Evolutionary conservation across 345 rosid genomes (phyloP).

Genomic region (Aquilaria malaccensis): DNA sequence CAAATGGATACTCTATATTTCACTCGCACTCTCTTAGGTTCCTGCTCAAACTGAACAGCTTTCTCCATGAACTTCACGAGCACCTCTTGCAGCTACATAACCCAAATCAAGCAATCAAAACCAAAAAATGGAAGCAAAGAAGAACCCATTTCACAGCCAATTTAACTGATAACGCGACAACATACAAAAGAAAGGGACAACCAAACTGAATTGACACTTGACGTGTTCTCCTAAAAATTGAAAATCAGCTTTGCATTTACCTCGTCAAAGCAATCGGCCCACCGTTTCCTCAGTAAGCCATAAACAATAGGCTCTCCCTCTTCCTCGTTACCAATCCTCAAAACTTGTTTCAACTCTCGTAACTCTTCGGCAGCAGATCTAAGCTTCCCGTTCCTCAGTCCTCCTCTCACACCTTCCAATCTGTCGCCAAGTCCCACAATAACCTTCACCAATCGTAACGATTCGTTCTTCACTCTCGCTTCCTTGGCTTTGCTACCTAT

Average conservation of each 20-base stretch:
- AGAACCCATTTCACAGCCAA: slow-evolving; percentile 1
- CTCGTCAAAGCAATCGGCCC: slow-evolving; percentile 82
- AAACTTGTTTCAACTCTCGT: slow-evolving; percentile 50
- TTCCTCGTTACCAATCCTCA: slow-evolving; percentile 64
- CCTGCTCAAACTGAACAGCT: slow-evolving; percentile 67
- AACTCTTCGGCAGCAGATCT: slow-evolving; percentile 73
- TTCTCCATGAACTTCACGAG: slow-evolving; percentile 59
- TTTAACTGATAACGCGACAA: slow-evolving; percentile 18
- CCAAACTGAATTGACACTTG: slow-evolving; percentile 8
- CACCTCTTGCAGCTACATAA: slow-evolving; percentile 88
- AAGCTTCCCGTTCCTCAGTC: slow-evolving; percentile 46
- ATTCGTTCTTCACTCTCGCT: slow-evolving; percentile 50
- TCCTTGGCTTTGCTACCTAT: slow-evolving; percentile 48
- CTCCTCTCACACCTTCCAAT: slow-evolving; percentile 52
- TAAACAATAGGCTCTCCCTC: slow-evolving; percentile 70
- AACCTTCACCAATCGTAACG: slow-evolving; percentile 48
- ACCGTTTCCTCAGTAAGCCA: slow-evolving; percentile 59
- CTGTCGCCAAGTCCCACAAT: slow-evolving; percentile 62
- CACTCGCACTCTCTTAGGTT: slow-evolving; percentile 40
- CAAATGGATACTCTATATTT: slow-evolving; percentile 38
- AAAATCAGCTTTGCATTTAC: slow-evolving; percentile 24
- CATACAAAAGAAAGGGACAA: slow-evolving; percentile 1
- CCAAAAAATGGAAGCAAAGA: slow-evolving; percentile 7
- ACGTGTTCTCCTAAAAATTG: no score
- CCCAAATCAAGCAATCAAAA: slow-evolving; percentile 38